Evolutionary conservation across 768 basidiomycete species (phyloP).

Genomic region (Boletus coccyginus): DNA sequence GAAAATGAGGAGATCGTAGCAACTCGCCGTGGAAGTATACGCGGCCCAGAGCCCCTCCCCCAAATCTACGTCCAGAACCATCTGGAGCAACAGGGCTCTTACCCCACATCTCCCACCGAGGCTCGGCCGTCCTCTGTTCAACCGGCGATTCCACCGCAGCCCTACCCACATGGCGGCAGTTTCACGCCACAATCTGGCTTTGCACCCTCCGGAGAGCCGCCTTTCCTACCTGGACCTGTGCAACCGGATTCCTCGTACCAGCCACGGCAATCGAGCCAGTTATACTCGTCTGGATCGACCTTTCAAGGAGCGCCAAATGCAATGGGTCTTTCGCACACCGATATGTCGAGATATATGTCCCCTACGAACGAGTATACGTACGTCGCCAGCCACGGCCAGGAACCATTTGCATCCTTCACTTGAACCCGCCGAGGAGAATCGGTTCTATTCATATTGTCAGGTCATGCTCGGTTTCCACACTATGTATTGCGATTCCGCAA

Average conservation of each 20-base stretch:
- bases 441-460: background rate
- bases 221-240: conserved; percentile 17
- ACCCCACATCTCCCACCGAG: conserved; percentile 19
- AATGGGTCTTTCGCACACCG: conserved; percentile 13
- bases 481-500: conserved; percentile 6
- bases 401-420: conserved; percentile 18
- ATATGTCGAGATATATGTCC: conserved; percentile 16
- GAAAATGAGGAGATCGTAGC: conserved; percentile 19
- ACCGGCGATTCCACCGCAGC: conserved; percentile 15
- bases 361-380: conserved; percentile 23
- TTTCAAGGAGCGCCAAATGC: conserved; percentile 13
- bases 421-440: conserved; percentile 8
- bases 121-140: conserved; percentile 11
- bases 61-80: conserved; percentile 23
- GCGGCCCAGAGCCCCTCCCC: conserved; percentile 17
- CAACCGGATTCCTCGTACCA: conserved; percentile 13
- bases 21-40: conserved; percentile 29
- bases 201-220: conserved; percentile 11
- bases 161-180: conserved; percentile 12
- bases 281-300: conserved; percentile 19
- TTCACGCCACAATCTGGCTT: conserved; percentile 15
- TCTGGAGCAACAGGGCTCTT: conserved; percentile 15
- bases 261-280: conserved; percentile 4
- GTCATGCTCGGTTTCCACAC: background rate
- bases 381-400: conserved; percentile 22